Conservation (phyloP, 2,329 filamentous ascomycete species). For the Fusarium pseudograminearum region DNA sequence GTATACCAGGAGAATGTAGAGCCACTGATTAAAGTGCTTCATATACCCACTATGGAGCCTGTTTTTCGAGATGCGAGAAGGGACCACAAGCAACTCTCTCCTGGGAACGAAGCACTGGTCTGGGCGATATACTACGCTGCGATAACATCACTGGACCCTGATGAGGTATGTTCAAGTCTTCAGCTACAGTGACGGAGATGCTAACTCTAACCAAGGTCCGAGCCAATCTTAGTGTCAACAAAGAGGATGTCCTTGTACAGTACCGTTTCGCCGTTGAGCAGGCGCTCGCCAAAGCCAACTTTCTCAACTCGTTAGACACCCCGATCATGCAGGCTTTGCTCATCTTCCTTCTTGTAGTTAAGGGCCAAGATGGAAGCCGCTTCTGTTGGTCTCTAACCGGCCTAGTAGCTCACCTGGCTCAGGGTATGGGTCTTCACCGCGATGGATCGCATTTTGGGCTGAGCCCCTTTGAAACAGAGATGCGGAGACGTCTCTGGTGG, state of each 20-base stretch:
- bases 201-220: conserved; percentile 38
- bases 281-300: conserved; percentile 68
- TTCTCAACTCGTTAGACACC: conserved; percentile 68
- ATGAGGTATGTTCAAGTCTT: conserved; percentile 60
- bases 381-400: conserved; percentile 72
- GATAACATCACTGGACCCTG: conserved; percentile 69
- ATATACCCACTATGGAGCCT: conserved; percentile 74
- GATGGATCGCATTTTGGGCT: conserved; percentile 65
- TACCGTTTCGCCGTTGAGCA: conserved; percentile 68
- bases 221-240: conserved; percentile 58
- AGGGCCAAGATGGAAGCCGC: conserved; percentile 61
- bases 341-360: conserved; percentile 65
- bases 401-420: conserved; percentile 68
- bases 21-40: conserved; percentile 77
- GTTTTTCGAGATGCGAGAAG: conserved; percentile 71
- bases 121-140: conserved; percentile 72
- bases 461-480: conserved; percentile 69
- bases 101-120: conserved; percentile 70
- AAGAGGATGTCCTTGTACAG: conserved; percentile 58
- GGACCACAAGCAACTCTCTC: conserved; percentile 68
- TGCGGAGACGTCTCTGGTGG: conserved; percentile 72
- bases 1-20: conserved; percentile 80
- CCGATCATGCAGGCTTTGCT: conserved; percentile 69
- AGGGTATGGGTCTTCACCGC: conserved; percentile 70
- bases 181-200: background rate